These are phyloP conservation scores for Wickerhamiella nectarea DNA, from an alignment of 805 yeast genomes.

Conservation along the genomic window DNA sequence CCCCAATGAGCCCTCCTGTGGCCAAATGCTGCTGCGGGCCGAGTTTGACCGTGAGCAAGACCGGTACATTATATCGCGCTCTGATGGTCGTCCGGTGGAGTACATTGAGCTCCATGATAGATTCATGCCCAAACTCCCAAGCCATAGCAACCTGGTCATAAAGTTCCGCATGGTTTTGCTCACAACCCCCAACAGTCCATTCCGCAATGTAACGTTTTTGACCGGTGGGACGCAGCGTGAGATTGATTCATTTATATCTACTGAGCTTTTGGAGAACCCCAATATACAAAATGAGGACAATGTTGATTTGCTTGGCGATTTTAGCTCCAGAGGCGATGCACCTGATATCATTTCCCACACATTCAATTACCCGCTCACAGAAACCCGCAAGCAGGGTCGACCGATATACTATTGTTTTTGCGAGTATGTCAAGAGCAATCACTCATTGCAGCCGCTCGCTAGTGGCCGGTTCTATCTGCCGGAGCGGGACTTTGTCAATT, in stretches of 20 bases:
- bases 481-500: slow-evolving; percentile 4
- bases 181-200: slow-evolving; percentile 13
- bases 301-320: slow-evolving; percentile 28
- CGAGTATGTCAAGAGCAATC: slow-evolving; percentile 27
- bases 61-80: slow-evolving; percentile 13
- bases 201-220: slow-evolving; percentile 22
- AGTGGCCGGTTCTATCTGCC: slow-evolving; percentile 27
- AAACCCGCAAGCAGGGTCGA: slow-evolving; percentile 19
- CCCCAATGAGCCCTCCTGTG: slow-evolving; percentile 3
- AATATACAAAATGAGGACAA: slow-evolving; percentile 29
- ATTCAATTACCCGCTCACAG: slow-evolving; percentile 19
- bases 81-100: slow-evolving; percentile 13
- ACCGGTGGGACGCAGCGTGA: slow-evolving; percentile 18
- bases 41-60: slow-evolving; percentile 10
- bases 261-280: slow-evolving; percentile 27
- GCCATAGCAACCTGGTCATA: slow-evolving; percentile 7
- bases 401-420: slow-evolving; percentile 29
- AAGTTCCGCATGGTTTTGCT: slow-evolving; percentile 13
- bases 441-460: slow-evolving; percentile 23
- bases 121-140: slow-evolving; percentile 15
- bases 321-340: slow-evolving; percentile 12
- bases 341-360: slow-evolving; percentile 16
- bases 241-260: slow-evolving; percentile 24
- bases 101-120: slow-evolving; percentile 1
- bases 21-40: slow-evolving; percentile 9